Conservation (phyloP, 768 basidiomycete species). For the Ephemerocybe angulata region DNA sequence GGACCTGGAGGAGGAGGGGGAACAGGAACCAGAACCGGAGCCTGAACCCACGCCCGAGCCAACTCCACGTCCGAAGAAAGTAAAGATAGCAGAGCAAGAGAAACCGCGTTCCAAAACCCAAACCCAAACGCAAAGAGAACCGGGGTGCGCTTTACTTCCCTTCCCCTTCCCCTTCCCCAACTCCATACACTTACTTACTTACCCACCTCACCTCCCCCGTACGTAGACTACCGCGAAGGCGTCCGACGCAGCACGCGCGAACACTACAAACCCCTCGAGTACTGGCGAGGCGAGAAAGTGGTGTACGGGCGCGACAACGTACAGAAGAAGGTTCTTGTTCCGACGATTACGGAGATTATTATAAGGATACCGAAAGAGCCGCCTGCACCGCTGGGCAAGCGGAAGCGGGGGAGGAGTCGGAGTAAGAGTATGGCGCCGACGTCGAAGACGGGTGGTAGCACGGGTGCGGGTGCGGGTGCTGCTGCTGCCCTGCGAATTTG, state of each 20-base stretch:
- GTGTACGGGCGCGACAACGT: conserved; percentile 70
- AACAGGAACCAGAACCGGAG: conserved; percentile 24
- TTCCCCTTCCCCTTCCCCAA: neutral
- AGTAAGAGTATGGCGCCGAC: too few species aligned
- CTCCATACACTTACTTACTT: too few species aligned
- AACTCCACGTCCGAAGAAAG: conserved; percentile 36
- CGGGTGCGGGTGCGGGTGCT: too few species aligned
- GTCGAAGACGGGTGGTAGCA: too few species aligned
- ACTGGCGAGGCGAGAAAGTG: conserved; percentile 87
- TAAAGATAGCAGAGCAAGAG: conserved; percentile 22
- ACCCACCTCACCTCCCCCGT: too few species aligned
- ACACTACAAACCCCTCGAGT: conserved; percentile 74
- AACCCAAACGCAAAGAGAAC: conserved; percentile 36
- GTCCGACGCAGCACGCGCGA: conserved; percentile 72
- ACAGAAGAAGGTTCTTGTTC: too few species aligned
- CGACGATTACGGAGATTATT: conserved; percentile 67
- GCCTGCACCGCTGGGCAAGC: conserved; percentile 30
- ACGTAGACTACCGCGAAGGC: conserved; percentile 42
- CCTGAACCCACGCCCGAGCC: conserved; percentile 6
- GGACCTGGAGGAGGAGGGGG: conserved; percentile 17
- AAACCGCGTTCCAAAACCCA: conserved; percentile 16
- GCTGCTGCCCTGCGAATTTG: too few species aligned
- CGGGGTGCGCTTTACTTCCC: conserved; percentile 22
- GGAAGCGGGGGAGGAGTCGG: conserved; percentile 52
- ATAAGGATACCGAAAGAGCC: conserved; percentile 46